Percentiles rank a stretch among this genome's conserved stretches.
Conservation (phyloP, 345 rosid species). For the Citrus reticulata region DNA sequence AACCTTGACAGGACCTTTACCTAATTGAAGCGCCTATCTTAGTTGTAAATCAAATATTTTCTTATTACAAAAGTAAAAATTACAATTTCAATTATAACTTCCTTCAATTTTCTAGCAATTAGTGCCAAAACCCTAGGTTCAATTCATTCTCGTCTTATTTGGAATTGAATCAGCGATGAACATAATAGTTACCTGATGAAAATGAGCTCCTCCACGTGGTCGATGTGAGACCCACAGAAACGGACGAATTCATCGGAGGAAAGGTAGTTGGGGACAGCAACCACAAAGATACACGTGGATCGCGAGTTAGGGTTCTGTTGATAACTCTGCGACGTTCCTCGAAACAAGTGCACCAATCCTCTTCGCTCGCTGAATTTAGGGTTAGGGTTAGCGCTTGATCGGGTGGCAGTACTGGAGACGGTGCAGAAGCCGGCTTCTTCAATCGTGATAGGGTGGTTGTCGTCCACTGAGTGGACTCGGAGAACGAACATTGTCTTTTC, state of each 20-base stretch:
- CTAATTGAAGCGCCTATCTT: not conserved
- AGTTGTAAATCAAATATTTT: not conserved
- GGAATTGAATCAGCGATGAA: not conserved
- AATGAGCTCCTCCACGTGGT: constrained; percentile 47
- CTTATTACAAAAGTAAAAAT: not conserved
- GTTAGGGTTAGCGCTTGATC: constrained; percentile 20
- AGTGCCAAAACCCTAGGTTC: not conserved
- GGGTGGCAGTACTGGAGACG: constrained; percentile 22
- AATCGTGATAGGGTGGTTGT: constrained; percentile 43
- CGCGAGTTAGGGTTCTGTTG: constrained; percentile 66
- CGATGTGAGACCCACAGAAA: constrained; percentile 50
- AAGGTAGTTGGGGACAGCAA: constrained; percentile 80
- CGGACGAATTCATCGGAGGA: constrained; percentile 72
- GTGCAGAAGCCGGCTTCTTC: constrained; percentile 48
- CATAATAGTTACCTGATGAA: constrained; percentile 52
- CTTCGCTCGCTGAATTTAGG: constrained; percentile 59
- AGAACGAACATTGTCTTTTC: constrained; percentile 53
- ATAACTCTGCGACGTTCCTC: constrained; percentile 54
- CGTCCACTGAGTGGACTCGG: constrained; percentile 85
- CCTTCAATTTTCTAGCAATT: not conserved
- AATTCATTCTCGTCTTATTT: not conserved
- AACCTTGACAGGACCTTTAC: not conserved
- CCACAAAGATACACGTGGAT: constrained; percentile 72
- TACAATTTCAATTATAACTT: not conserved
- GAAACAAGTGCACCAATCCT: constrained; percentile 74